These are phyloP conservation scores for Biscutella auriculata DNA, from an alignment of 441 rosid species.

Conservation along the genomic window DNA sequence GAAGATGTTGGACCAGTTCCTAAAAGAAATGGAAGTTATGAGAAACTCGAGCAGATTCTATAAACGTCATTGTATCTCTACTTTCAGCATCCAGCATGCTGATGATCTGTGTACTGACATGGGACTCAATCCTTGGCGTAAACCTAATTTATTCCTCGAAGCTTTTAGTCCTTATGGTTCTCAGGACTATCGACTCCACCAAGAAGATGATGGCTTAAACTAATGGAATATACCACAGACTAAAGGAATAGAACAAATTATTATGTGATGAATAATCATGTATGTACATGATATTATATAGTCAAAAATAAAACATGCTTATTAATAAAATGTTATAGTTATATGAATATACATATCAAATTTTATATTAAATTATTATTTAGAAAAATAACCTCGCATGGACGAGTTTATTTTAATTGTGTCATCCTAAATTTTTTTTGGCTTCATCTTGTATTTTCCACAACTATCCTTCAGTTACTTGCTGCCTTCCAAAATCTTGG, in stretches of 20 bases:
- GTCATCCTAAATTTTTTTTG: too few species aligned
- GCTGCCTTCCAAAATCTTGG: too few species aligned
- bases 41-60: conserved; percentile 46
- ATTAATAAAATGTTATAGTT: too few species aligned
- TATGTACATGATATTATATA: too few species aligned
- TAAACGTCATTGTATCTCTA: conserved; percentile 57
- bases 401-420: too few species aligned
- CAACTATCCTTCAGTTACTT: too few species aligned
- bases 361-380: too few species aligned
- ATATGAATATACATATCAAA: too few species aligned
- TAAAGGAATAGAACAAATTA: background rate
- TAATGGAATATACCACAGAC: background rate
- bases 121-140: conserved; percentile 69
- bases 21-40: conserved; percentile 35
- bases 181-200: conserved; percentile 37
- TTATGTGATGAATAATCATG: background rate
- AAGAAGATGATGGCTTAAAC: background rate
- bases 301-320: too few species aligned
- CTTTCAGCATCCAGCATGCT: conserved; percentile 71
- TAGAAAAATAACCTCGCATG: too few species aligned
- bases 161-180: conserved; percentile 66
- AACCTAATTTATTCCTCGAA: conserved; percentile 48
- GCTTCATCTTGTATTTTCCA: too few species aligned
- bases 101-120: conserved; percentile 77
- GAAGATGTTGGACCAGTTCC: conserved; percentile 34